A percentile compares a stretch with the other conserved stretches of the same genome.
Conservation (phyloP, 2,329 filamentous ascomycete species). For the Chaetomiaceae sp. region DNA sequence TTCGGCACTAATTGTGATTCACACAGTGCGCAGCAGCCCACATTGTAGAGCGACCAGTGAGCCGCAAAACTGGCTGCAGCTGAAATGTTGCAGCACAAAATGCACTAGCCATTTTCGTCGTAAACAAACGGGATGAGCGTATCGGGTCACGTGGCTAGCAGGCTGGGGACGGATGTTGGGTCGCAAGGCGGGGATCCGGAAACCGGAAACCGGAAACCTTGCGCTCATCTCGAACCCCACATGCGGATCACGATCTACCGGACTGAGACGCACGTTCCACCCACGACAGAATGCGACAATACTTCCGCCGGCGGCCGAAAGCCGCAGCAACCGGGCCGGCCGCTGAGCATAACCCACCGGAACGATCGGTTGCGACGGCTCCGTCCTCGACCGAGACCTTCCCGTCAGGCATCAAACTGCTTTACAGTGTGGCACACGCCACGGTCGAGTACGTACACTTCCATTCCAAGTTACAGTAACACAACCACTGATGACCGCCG, state of each 20-base stretch:
- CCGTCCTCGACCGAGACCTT: constrained; percentile 10
- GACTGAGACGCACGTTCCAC: not conserved
- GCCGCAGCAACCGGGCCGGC: constrained; percentile 1
- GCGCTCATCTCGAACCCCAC: not conserved
- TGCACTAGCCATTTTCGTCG: not conserved
- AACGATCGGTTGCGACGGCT: not conserved
- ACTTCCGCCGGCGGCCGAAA: constrained; percentile 5
- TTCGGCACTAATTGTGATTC: not conserved
- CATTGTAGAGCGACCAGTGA: not conserved
- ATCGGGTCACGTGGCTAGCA: too few species aligned
- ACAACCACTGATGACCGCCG: not conserved
- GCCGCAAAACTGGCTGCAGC: too few species aligned
- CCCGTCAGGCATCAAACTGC: constrained; percentile 20
- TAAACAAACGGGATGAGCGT: too few species aligned
- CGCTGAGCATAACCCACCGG: not conserved
- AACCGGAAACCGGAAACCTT: not conserved
- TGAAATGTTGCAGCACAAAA: not conserved
- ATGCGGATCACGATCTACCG: constrained; percentile 2
- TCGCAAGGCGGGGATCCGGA: not conserved
- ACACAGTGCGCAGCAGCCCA: not conserved
- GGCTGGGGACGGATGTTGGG: too few species aligned
- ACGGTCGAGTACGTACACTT: constrained; percentile 17
- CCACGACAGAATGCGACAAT: not conserved
- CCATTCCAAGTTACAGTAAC: constrained; percentile 5
- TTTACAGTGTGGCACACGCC: constrained; percentile 9